Conservation (phyloP, 1,139 yeast species). For the Candida buenavistaensis region DNA sequence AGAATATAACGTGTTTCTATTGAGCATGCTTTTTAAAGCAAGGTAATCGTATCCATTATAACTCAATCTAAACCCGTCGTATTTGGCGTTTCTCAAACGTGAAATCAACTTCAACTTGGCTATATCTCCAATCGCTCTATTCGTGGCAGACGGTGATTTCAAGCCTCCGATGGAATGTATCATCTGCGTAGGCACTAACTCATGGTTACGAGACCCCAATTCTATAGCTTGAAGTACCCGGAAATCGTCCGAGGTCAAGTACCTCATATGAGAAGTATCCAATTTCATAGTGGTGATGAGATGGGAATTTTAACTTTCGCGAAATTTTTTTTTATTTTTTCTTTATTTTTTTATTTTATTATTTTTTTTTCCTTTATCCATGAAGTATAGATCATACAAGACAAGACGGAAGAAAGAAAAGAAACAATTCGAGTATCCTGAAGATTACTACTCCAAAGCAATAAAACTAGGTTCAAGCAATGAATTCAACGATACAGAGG, state of each 20-base stretch:
- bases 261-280: conserved; percentile 91
- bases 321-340: not conserved
- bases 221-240: conserved; percentile 88
- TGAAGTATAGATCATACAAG: too few species aligned
- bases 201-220: conserved; percentile 89
- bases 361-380: too few species aligned
- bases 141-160: conserved; percentile 74
- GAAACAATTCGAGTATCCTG: not conserved
- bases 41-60: conserved; percentile 90
- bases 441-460: conserved; percentile 1
- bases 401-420: not conserved
- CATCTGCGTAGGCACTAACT: conserved; percentile 86
- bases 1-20: conserved; percentile 70
- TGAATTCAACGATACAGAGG: conserved; percentile 17
- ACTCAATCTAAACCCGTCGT: conserved; percentile 90
- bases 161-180: conserved; percentile 80
- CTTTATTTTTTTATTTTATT: not conserved
- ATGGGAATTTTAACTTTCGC: not conserved
- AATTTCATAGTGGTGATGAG: conserved; percentile 62
- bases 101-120: conserved; percentile 83
- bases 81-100: conserved; percentile 77
- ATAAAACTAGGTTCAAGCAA: conserved; percentile 9
- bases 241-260: conserved; percentile 86
- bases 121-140: conserved; percentile 76
- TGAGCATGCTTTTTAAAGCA: conserved; percentile 80